Conservation (phyloP, 345 rosid species). For the Murraya koenigii region DNA sequence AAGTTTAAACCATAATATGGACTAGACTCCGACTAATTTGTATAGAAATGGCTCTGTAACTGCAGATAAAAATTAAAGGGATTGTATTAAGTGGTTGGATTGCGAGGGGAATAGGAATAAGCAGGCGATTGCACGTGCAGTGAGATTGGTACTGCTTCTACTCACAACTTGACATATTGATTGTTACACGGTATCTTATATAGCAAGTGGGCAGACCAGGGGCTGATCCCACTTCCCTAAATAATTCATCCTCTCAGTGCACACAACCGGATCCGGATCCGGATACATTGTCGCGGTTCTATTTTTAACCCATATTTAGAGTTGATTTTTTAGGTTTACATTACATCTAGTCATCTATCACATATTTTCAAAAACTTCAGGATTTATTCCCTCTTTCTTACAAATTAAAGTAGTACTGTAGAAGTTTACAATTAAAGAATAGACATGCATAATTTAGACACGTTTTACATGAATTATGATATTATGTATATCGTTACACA, state of each 20-base stretch:
- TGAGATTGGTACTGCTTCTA: not conserved
- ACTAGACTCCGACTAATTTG: no score
- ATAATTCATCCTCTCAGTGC: slow-evolving; percentile 14
- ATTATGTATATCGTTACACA: no score
- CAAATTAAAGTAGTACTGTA: fast-evolving
- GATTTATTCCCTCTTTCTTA: no score
- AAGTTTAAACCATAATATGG: not conserved
- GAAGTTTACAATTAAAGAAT: no score
- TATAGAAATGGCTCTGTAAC: not conserved
- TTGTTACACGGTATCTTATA: not conserved
- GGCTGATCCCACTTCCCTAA: not conserved
- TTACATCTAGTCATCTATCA: no score
- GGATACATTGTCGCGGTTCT: no score
- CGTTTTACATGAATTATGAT: fast-evolving
- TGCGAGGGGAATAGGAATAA: slow-evolving; percentile 18
- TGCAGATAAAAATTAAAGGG: not conserved
- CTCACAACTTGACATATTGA: not conserved
- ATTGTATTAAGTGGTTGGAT: not conserved
- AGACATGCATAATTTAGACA: fast-evolving
- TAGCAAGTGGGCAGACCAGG: slow-evolving; percentile 26
- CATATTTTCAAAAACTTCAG: no score
- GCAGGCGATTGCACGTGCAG: slow-evolving; percentile 29
- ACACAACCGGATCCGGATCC: not conserved
- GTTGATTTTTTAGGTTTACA: no score
- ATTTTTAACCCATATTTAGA: no score